These are phyloP conservation scores for Xerocomus nothofagi DNA, from an alignment of 1,284 basidiomycete species.

Conservation along the genomic window DNA sequence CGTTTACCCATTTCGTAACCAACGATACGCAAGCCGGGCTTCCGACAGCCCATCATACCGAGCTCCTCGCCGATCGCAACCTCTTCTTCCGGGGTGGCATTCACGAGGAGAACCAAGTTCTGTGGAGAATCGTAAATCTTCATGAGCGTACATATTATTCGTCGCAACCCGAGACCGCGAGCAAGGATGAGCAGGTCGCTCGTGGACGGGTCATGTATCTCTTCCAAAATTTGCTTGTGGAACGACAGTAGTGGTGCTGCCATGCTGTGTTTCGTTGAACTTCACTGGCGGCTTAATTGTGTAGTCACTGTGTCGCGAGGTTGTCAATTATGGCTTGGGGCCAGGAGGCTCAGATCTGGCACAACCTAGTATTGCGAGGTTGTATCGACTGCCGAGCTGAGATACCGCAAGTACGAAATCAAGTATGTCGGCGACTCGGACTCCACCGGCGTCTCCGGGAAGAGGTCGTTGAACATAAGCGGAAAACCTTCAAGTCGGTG, in stretches of 20 bases:
- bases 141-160: slow-evolving; percentile 81
- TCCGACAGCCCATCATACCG: slow-evolving; percentile 86
- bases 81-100: slow-evolving; percentile 88
- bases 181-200: slow-evolving; percentile 85
- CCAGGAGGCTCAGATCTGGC: slow-evolving; percentile 4
- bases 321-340: neutral
- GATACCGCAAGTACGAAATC: neutral
- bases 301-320: too few relatives aligned
- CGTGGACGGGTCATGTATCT: slow-evolving; percentile 74
- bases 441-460: too few relatives aligned
- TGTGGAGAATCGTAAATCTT: slow-evolving; percentile 91
- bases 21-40: slow-evolving; percentile 82
- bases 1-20: slow-evolving; percentile 83
- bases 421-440: neutral
- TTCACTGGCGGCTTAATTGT: neutral
- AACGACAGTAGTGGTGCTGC: slow-evolving; percentile 52
- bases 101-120: slow-evolving; percentile 85
- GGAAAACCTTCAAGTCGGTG: too few relatives aligned
- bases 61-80: slow-evolving; percentile 90
- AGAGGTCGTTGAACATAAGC: too few relatives aligned
- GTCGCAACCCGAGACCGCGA: slow-evolving; percentile 82
- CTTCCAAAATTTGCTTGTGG: slow-evolving; percentile 63
- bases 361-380: neutral
- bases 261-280: slow-evolving; percentile 17
- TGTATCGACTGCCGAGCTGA: neutral